Evolutionary conservation across 345 rosid genomes (phyloP).

Genomic region (Populus tremula): DNA sequence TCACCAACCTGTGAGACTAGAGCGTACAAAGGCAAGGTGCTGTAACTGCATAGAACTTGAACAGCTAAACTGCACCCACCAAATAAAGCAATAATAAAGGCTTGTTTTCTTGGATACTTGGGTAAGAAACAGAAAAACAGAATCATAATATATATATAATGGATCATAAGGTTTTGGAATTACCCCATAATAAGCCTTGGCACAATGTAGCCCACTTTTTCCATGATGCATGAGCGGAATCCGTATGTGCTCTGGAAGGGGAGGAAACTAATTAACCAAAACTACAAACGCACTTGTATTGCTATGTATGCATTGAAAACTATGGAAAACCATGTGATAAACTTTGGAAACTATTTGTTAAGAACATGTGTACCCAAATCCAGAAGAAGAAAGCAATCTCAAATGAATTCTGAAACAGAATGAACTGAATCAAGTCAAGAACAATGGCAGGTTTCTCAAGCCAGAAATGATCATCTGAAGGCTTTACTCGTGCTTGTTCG

Average conservation of each 20-base stretch:
- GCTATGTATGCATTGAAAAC: neutral
- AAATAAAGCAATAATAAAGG: neutral
- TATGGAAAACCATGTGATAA: too few relatives aligned
- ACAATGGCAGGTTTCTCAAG: constrained; percentile 17
- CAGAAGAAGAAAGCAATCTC: constrained; percentile 38
- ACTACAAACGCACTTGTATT: neutral
- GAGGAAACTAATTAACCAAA: too few relatives aligned
- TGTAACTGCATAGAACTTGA: constrained; percentile 88
- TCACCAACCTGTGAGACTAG: constrained; percentile 62
- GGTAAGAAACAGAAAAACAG: neutral
- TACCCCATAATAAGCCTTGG: constrained; percentile 84
- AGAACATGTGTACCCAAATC: constrained; percentile 20
- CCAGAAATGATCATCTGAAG: constrained; percentile 58
- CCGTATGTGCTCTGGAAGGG: constrained; percentile 62
- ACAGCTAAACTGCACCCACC: constrained; percentile 53
- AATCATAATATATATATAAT: neutral
- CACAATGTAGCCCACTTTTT: constrained; percentile 51
- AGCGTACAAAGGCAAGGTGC: constrained; percentile 75
- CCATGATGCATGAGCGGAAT: constrained; percentile 81
- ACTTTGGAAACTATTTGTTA: neutral
- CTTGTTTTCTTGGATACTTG: neutral
- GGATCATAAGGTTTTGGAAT: neutral
- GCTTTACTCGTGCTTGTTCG: constrained; percentile 36
- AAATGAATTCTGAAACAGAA: constrained; percentile 32
- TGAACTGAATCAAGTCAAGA: constrained; percentile 32